Evolutionary conservation across 2,329 filamentous ascomycete species (phyloP), one percentile per base, ranked within the genome.

Genomic region (Dichotomopilus funicola): DNA sequence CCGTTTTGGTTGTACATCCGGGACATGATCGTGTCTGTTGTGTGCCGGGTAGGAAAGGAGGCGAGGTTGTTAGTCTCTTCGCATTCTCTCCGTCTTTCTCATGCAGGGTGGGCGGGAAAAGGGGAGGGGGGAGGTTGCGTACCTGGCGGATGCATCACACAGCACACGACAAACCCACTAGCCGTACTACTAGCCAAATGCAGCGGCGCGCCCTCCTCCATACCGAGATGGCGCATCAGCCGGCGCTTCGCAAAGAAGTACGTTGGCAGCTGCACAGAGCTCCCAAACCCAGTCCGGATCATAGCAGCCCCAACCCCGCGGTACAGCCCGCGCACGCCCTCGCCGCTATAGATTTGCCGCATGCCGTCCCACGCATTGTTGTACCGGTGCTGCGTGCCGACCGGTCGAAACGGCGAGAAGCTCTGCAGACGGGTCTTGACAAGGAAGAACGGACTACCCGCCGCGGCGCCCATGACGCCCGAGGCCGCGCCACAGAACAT

Each of bases 1-100:
- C 94, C 94, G 59, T 91, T 95, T 72, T 99, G 94, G 76, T 99
- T 99, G 78, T 99, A 99, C 78, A 99, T 86, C 60, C 94, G 87
- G 59, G 90, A 94, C 94, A 99, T 99, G 73, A 99, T 89, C 5
- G 94, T 99, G 71, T 99, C 94, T 81, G 13, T n/a, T 27, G 19
- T 27, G 19, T 27, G 19, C 19, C 19, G 19, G 19, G 19, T 27
- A 27, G 19, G 19, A 27, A 27, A 27, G 19, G 19, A 27, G 37
- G 8, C 37, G 12, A 38, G 8, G 8, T 38, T 38, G 37, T 38
- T 38, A 38, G 37, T 12, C 12, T 38, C 37, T 38, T 38, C 37
- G 8, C 37, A 8, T 38, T 12, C 37, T 27, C 19, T 27, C 19
- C 19, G 19, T 27, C 19, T 27, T 27, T 27, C 19, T 27, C 19